Percentiles rank a stretch among this genome's conserved stretches.
These are phyloP conservation scores for Austroboletus novae-zelandiae DNA, from an alignment of 1,284 basidiomycete species.

Conservation along the genomic window DNA sequence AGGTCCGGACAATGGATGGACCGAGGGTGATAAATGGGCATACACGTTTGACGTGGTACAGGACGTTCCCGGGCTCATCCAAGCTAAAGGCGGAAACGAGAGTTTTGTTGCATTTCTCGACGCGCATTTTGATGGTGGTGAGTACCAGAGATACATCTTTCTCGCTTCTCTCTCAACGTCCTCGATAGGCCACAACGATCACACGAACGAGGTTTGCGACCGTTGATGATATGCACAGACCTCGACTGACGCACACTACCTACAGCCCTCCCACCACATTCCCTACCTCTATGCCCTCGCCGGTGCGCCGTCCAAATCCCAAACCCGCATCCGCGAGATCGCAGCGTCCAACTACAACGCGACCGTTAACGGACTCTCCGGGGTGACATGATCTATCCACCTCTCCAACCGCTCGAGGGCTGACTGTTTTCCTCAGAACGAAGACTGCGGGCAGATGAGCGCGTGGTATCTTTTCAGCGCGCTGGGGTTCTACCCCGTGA, in stretches of 20 bases:
- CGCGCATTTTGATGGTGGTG: slow-evolving; percentile 70
- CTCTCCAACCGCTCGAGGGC: neutral
- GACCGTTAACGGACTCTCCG: slow-evolving; percentile 63
- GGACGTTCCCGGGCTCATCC: slow-evolving; percentile 63
- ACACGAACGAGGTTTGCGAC: slow-evolving; percentile 68
- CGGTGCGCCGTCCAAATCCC: slow-evolving; percentile 66
- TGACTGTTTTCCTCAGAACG: slow-evolving; percentile 51
- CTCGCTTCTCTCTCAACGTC: neutral
- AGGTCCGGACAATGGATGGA: slow-evolving; percentile 71
- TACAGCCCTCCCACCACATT: slow-evolving; percentile 75
- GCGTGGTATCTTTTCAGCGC: slow-evolving; percentile 84
- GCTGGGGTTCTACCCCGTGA: slow-evolving; percentile 85
- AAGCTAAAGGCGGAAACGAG: slow-evolving; percentile 61
- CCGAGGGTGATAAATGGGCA: slow-evolving; percentile 83
- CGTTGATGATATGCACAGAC: neutral
- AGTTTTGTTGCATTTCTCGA: slow-evolving; percentile 70
- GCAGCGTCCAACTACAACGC: slow-evolving; percentile 65
- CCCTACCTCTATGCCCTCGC: slow-evolving; percentile 79
- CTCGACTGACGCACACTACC: slow-evolving; percentile 6
- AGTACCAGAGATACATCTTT: slow-evolving; percentile 10
- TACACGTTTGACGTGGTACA: slow-evolving; percentile 80
- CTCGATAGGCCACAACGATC: slow-evolving; percentile 72
- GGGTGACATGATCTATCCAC: slow-evolving; percentile 38
- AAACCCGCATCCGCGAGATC: slow-evolving; percentile 68
- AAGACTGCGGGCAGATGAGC: slow-evolving; percentile 89